Base-by-base conservation (phyloP, 257 asterid genomes). In the Solanum chmielewskii region DNA sequence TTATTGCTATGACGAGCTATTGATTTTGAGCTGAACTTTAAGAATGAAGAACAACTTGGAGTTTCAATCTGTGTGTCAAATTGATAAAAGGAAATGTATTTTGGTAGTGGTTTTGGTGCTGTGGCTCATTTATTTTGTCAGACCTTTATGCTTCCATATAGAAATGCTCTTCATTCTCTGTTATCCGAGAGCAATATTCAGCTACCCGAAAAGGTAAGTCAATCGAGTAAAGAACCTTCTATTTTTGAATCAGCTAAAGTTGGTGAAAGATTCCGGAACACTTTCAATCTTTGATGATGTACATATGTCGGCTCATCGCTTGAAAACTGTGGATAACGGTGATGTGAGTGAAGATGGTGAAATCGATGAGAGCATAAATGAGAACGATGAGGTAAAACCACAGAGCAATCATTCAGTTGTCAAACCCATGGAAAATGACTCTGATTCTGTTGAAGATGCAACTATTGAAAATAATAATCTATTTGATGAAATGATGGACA, bases 371-470 rank as follows among this genome's bases (percentile, higher is more conserved):
- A 87, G 47, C n/a, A 62, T 84, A 45, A 37, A 62, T 41, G 90
- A 42, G 21, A 87, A 88, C 83, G 90, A 85, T 29, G 70, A 78
- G 23, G 86, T 69, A 70, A 91, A 88, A 41, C 88, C 62, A 47
- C 84, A 42, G 76, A 87, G 87, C 83, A 42, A 82, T 71, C 77
- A 86, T 83, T 84, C 89, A 31, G 92, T 89, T 86, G 90, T 80
- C 69, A 85, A 86, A 83, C 88, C 56, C 69, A 84, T 52, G 52
- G 95, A 92, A 85, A 90, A 80, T 75, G 96, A 90, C 90, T 39
- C 89, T 83, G 94, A 96, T 88, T 95, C 93, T 90, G 86, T 95
- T 49, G 97, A 96, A 90, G 98, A 95, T 86, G 97, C 87, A 89
- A 88, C 85, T 62, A 66, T 94, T 60, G 94, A 88, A 60, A 86